A percentile compares a stretch with the other conserved stretches of the same genome.
phyloP scores from a whole-genome alignment of 2,329 filamentous ascomycete genomes.

The Ophiostoma pallidulum region DNA sequence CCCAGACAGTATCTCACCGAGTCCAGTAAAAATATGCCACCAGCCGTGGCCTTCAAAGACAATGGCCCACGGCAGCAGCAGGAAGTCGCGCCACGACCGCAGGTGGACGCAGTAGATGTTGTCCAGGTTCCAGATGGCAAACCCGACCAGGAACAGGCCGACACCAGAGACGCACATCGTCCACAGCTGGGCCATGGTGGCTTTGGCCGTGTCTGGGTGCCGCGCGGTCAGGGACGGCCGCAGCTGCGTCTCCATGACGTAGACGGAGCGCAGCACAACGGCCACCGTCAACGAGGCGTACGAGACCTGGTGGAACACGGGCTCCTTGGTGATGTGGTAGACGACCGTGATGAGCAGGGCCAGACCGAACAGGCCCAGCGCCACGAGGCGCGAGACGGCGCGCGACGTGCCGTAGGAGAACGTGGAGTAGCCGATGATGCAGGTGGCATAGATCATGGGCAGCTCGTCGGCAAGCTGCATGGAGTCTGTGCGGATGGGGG shows the following conservation, averaged over 20 bases:
- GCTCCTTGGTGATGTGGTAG: conserved; percentile 76
- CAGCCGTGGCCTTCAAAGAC: conserved; percentile 50
- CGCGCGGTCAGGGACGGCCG: conserved; percentile 36
- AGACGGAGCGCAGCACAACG: conserved; percentile 65
- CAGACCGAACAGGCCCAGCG: conserved; percentile 43
- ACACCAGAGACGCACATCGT: conserved; percentile 59
- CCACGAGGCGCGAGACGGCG: conserved; percentile 38
- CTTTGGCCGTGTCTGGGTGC: conserved; percentile 39
- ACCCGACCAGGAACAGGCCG: conserved; percentile 63
- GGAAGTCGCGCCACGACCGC: conserved; percentile 52
- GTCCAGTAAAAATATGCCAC: conserved; percentile 73
- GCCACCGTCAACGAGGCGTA: conserved; percentile 64
- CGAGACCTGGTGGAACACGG: conserved; percentile 71
- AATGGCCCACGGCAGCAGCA: conserved; percentile 73
- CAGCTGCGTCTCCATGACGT: conserved; percentile 53
- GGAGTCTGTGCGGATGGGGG: conserved; percentile 30
- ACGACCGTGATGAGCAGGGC: conserved; percentile 58
- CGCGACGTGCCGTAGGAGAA: conserved; percentile 58
- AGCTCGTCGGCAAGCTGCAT: conserved; percentile 54
- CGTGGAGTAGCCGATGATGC: conserved; percentile 52
- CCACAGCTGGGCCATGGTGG: conserved; percentile 58
- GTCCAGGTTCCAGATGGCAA: conserved; percentile 69
- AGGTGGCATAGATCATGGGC: conserved; percentile 52
- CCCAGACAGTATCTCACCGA: no score
- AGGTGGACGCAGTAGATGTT: conserved; percentile 63